Base-by-base conservation (phyloP, 805 yeast genomes). In the Priceomyces melissophilus region DNA sequence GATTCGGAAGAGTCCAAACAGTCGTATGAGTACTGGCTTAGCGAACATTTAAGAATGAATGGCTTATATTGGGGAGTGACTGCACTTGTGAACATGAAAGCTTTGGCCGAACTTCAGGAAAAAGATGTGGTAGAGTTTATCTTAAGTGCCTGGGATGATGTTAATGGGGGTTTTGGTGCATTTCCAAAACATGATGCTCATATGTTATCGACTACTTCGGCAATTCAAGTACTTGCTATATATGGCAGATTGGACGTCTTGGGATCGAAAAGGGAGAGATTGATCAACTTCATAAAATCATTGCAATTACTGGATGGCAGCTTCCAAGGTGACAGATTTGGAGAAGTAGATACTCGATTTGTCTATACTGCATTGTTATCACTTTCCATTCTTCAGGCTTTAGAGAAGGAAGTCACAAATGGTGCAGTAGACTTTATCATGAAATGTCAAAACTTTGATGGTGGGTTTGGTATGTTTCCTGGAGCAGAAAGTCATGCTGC, bases 401-500 rank as follows among this genome's bases (percentile, higher is more conserved):
- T 91, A 46, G 76, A 79, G 14, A 67, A 75, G 5, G 71, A 73
- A 2, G 55, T 76, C 8, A 79, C 76, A 0, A 78, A 76, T 11
- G 78, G 78, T 0, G 88, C 96, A 0, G 81, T 79, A 1, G 66
- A 65, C 1, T 91, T 80, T 62, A 76, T 91, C 2, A 49, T 75
- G 38, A 55, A 57, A 29, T 93, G 99, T 61, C 82, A 76, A 46
- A 93, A 93, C 60, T 91, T 88, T 57, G 99, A 93, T 58, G 99
- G 99, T 3, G 96, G 95, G 0, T 93, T 85, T 69, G 99, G 99
- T 0, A 69, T 87, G 63, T 79, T 80, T 7, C 98, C 99, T 0
- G 96, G 96, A 1, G 91, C 96, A 0, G 99, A 93, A 60, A 81
- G 91, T 35, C 99, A 93, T 61, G 83, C 96, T 1, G 97, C 96